These are phyloP conservation scores for Phytophthora vignae DNA, from an alignment of 352 stramenopile species.

Conservation along the genomic window DNA sequence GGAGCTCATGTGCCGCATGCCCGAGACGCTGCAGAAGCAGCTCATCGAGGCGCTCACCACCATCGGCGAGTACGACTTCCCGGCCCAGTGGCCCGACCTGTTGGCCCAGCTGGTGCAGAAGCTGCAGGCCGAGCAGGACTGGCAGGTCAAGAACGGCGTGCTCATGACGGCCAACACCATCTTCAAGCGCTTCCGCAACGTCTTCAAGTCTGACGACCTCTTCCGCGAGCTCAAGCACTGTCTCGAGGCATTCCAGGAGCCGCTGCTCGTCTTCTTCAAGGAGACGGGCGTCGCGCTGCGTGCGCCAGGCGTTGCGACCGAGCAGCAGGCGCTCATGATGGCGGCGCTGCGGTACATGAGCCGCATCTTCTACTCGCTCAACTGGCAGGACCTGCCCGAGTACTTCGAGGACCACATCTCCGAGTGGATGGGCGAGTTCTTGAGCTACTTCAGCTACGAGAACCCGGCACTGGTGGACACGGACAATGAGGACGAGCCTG, in stretches of 20 bases:
- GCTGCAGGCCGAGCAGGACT: conserved; percentile 90
- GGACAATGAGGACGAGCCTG: conserved; percentile 93
- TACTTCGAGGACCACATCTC: conserved; percentile 99
- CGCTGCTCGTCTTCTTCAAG: conserved; percentile 81
- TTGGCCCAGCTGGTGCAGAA: conserved; percentile 95
- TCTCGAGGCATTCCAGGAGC: conserved; percentile 92
- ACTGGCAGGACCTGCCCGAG: conserved; percentile 98
- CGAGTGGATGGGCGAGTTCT: conserved; percentile 97
- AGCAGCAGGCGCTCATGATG: conserved; percentile 79
- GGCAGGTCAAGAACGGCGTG: conserved; percentile 94
- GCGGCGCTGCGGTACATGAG: conserved; percentile 91
- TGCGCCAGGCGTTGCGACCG: conserved; percentile 39
- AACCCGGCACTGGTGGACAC: conserved; percentile 92
- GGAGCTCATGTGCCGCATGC: conserved; percentile 98
- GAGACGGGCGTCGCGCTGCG: conserved; percentile 67
- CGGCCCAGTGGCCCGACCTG: conserved; percentile 95
- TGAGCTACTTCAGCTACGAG: conserved; percentile 95
- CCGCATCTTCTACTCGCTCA: conserved; percentile 99
- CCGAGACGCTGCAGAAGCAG: conserved; percentile 94
- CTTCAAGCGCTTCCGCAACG: conserved; percentile 97
- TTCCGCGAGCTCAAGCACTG: conserved; percentile 97
- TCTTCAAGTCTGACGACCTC: conserved; percentile 95
- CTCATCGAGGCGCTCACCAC: conserved; percentile 97
- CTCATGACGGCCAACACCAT: conserved; percentile 99
- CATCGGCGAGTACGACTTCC: conserved; percentile 98